Evolutionary conservation across 2,329 filamentous ascomycete species (phyloP), one percentile per base, ranked within the genome.

Genomic region (Botrytis elliptica): DNA sequence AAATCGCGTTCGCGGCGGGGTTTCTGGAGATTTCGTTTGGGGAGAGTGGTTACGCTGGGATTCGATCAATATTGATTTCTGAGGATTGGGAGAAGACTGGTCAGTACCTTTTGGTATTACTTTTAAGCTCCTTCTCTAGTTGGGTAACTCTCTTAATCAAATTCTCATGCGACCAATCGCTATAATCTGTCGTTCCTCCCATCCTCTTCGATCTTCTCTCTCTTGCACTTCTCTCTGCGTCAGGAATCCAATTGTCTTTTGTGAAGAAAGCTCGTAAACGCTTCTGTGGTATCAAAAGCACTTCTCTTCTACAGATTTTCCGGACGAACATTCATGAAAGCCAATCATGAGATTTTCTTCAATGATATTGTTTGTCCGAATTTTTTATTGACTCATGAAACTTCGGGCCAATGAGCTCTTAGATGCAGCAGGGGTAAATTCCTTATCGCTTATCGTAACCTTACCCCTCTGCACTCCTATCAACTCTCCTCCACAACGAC

Each of bases 121-220:
- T 83, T 71, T 87, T 86, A 22, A 94, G 83, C 79, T 93, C 87
- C 7, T 85, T 81, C 81, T 97, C 93, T 10, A 96, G 85, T 70
- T 88, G 84, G 25, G 85, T 87, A 64, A 97, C 89, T 59, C 91
- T 88, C 76, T 88, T 84, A 62, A 96, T 88, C 55, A 96, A 88
- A 63, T 88, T 88, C 57, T 89, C 86, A 75, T 89, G 90, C 71
- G 88, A 90, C 92, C 92, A 95, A 76, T 85, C 86, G 59, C 85
- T 85, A 83, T 95, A 95, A 70, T 85, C 83, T 18, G 81, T 80
- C 25, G 82, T 80, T 63, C 75, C 69, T 33, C 64, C 76, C 73
- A 72, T 72, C 33, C 46, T 72, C 25, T 40, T 25, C 18, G 44
- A 52, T 63, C 42, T 71, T 67, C 74, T 59, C 69, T 75, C 38